A percentile compares a stretch with the other conserved stretches of the same genome.
phyloP scores from a whole-genome alignment of 768 basidiomycete genomes.

The Termitomyces sp. region DNA sequence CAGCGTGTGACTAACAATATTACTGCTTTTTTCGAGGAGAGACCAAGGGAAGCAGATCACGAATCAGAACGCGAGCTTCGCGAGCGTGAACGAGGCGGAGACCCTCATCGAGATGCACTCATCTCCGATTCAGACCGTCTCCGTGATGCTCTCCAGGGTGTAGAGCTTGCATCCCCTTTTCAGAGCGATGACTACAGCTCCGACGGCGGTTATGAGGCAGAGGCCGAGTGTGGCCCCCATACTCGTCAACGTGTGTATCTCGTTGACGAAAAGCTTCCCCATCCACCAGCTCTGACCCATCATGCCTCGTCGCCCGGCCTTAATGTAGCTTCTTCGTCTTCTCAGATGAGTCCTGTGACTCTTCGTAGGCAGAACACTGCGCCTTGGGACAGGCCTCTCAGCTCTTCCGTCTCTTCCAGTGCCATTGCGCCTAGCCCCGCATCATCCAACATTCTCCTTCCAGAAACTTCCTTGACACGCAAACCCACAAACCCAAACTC shows the following conservation, averaged over 20 bases:
- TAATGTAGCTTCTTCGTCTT: constrained; percentile 61
- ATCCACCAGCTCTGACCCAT: constrained; percentile 43
- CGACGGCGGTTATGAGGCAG: constrained; percentile 81
- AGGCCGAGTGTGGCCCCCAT: constrained; percentile 60
- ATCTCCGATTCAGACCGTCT: constrained; percentile 49
- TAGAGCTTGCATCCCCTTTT: constrained; percentile 50
- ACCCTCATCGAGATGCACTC: constrained; percentile 55
- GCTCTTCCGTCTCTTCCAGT: constrained; percentile 51
- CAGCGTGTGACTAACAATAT: constrained; percentile 91
- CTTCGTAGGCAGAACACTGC: constrained; percentile 60
- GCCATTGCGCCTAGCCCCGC: constrained; percentile 55
- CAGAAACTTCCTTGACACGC: constrained; percentile 61
- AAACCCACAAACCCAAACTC: constrained; percentile 48
- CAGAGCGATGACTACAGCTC: constrained; percentile 71
- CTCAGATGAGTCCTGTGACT: constrained; percentile 62
- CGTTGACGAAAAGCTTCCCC: constrained; percentile 31
- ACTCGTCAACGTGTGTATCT: constrained; percentile 74
- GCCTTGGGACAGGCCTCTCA: constrained; percentile 62
- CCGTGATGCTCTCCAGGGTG: constrained; percentile 57
- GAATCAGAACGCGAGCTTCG: constrained; percentile 46
- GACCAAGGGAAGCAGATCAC: constrained; percentile 72
- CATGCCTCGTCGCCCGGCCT: constrained; percentile 51
- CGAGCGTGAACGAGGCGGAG: constrained; percentile 27
- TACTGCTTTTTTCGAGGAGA: constrained; percentile 91
- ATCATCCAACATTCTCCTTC: constrained; percentile 53